Evolutionary conservation across 495 filamentous ascomycete species (phyloP), one percentile per base, ranked within the genome.

Genomic region (Darksidea phi): DNA sequence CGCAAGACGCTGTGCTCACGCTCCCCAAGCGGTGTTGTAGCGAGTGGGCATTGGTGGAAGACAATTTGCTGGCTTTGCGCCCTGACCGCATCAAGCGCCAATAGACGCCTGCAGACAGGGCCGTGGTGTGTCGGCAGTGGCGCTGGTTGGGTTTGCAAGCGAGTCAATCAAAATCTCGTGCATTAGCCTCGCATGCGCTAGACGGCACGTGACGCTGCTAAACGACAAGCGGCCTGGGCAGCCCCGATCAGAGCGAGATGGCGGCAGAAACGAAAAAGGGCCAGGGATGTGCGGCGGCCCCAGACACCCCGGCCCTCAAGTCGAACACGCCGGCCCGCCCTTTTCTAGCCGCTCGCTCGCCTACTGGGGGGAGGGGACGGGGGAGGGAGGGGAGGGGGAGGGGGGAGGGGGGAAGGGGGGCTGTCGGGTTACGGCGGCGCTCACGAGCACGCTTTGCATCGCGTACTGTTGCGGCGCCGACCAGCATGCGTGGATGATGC

Each of bases 91-190:
- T 6, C 43, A 34, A 49, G 45, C 55, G 43, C 53, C 53, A 56
- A 56, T 56, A 24, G 23, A n/a, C 37, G 37, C 37, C 32, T 12
- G 42, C n/a, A 42, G 4, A 12, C 20, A 17, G 8, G n/a, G 51
- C 51, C 2, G 2, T 54, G 6, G 53, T 20, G 53, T 26, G 17
- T 45, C 57, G 48, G 57, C 37, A 54, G 47, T 54, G 57, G 47
- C 57, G 57, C 48, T 38, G 38, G 26, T 17, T 51, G 46, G 46
- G 6, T 32, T 23, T 26, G 26, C 56, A 59, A 24, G 56, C 56
- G 46, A 49, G 13, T 18, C 11, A 26, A 24, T 24, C 45, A 20
- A 24, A 20, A 28, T 32, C 20, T 52, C 20, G n/a, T 34, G n/a
- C 57, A 36, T 15, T 43, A 54, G 51, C 32, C 51, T 52, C 51